A percentile compares a stretch with the other conserved stretches of the same genome.
These are phyloP conservation scores for Ustilago esculenta DNA, from an alignment of 1,284 basidiomycete genomes.

Conservation along the genomic window DNA sequence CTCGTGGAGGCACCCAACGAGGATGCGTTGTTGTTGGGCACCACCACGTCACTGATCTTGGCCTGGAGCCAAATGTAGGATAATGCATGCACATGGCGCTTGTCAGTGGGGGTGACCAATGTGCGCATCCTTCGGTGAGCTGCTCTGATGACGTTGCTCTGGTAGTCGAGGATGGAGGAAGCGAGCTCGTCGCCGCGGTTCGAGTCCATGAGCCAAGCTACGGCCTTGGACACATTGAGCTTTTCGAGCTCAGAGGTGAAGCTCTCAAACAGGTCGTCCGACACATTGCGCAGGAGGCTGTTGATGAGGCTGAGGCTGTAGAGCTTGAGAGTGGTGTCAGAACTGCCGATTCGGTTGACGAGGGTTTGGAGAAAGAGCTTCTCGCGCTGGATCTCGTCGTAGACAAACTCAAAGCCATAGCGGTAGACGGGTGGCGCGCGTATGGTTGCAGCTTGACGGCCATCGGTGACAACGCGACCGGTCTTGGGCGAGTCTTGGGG, in stretches of 20 bases:
- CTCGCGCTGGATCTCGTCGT: slow-evolving; percentile 54
- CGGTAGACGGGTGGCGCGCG: slow-evolving; percentile 39
- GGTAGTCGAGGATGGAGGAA: slow-evolving; percentile 88
- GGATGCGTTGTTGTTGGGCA: slow-evolving; percentile 70
- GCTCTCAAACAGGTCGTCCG: slow-evolving; percentile 79
- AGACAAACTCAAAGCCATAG: slow-evolving; percentile 63
- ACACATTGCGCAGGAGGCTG: slow-evolving; percentile 80
- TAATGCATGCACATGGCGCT: slow-evolving; percentile 57
- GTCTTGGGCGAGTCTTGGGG: slow-evolving; percentile 45
- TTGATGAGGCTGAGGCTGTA: slow-evolving; percentile 74
- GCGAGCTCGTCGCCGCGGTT: slow-evolving; percentile 85
- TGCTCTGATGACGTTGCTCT: slow-evolving; percentile 84
- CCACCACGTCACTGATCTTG: slow-evolving; percentile 67
- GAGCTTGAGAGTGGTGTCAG: slow-evolving; percentile 63
- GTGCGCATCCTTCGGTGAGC: slow-evolving; percentile 82
- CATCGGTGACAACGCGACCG: slow-evolving; percentile 39
- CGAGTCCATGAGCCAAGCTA: slow-evolving; percentile 74
- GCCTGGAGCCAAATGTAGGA: slow-evolving; percentile 63
- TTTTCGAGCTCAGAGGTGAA: slow-evolving; percentile 81
- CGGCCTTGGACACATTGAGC: slow-evolving; percentile 80
- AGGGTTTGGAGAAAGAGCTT: slow-evolving; percentile 60
- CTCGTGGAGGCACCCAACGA: slow-evolving; percentile 68
- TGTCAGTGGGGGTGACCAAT: slow-evolving; percentile 70
- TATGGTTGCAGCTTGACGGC: slow-evolving; percentile 12
- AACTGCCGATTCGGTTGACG: slow-evolving; percentile 60